Conservation (phyloP, 2,329 filamentous ascomycete genomes). For the Calonectria honghensis region DNA sequence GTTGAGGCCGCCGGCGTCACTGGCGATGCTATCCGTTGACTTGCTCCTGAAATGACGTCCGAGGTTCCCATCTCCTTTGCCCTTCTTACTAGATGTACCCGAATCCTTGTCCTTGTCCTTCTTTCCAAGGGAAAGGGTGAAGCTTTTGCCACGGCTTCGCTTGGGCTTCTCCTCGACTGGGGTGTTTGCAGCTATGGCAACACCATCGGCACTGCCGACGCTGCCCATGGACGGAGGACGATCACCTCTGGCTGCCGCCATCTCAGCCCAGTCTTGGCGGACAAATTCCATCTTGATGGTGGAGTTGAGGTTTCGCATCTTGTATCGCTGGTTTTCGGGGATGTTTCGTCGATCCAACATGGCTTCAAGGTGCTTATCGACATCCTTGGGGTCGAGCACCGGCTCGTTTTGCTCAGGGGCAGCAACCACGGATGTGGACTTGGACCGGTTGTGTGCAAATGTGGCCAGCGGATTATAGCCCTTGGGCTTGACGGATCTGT, state of each 20-base stretch:
- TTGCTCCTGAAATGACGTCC: slow-evolving; percentile 82
- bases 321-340: slow-evolving; percentile 93
- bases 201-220: slow-evolving; percentile 59
- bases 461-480: slow-evolving; percentile 63
- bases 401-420: slow-evolving; percentile 66
- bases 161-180: slow-evolving; percentile 69
- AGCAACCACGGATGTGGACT: slow-evolving; percentile 60
- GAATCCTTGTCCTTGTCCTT: slow-evolving; percentile 77
- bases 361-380: slow-evolving; percentile 75
- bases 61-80: slow-evolving; percentile 78
- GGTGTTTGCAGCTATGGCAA: slow-evolving; percentile 62
- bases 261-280: slow-evolving; percentile 87
- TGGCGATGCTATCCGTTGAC: slow-evolving; percentile 81
- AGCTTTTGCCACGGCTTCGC: slow-evolving; percentile 73
- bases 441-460: slow-evolving; percentile 62
- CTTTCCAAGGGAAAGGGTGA: slow-evolving; percentile 81
- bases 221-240: slow-evolving; percentile 68
- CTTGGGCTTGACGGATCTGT: slow-evolving; percentile 64
- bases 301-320: slow-evolving; percentile 92
- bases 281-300: slow-evolving; percentile 98
- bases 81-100: slow-evolving; percentile 83
- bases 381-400: slow-evolving; percentile 71
- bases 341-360: slow-evolving; percentile 92
- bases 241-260: slow-evolving; percentile 69
- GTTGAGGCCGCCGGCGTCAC: slow-evolving; percentile 72